These are phyloP conservation scores for Sarocladium kiliense DNA, from an alignment of 2,329 filamentous ascomycete species.

Conservation along the genomic window DNA sequence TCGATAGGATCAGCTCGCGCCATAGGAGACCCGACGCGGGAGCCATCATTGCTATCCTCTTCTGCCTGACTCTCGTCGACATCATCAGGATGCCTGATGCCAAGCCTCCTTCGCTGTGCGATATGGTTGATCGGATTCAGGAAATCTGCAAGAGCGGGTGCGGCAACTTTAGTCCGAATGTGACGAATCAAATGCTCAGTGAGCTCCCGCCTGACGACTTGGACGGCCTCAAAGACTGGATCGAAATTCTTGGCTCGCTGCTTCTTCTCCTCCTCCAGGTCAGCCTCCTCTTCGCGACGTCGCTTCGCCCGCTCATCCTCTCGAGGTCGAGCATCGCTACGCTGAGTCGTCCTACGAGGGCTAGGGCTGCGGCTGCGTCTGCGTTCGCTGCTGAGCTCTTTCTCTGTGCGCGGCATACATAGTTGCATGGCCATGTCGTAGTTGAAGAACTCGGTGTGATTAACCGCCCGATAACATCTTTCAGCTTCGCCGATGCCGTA, in stretches of 20 bases:
- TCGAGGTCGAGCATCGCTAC: slow-evolving; percentile 21
- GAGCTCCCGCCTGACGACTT: slow-evolving; percentile 74
- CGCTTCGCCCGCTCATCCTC: slow-evolving; percentile 53
- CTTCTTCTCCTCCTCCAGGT: slow-evolving; percentile 85
- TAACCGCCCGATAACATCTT: slow-evolving; percentile 71
- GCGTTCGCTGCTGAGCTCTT: slow-evolving; percentile 17
- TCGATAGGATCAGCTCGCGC: slow-evolving; percentile 58
- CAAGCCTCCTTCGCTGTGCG: slow-evolving; percentile 73
- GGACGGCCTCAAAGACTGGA: slow-evolving; percentile 78
- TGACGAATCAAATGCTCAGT: slow-evolving; percentile 83
- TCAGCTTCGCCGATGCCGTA: slow-evolving; percentile 75
- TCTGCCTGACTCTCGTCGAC: slow-evolving; percentile 45
- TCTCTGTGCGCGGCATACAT: slow-evolving; percentile 30
- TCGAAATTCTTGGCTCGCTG: slow-evolving; percentile 84
- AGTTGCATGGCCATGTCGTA: slow-evolving; percentile 90
- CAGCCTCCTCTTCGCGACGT: slow-evolving; percentile 70
- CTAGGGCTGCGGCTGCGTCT: slow-evolving; percentile 29
- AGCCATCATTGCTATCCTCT: slow-evolving; percentile 53
- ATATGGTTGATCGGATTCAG: slow-evolving; percentile 77
- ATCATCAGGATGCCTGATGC: slow-evolving; percentile 66
- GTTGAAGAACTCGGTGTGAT: slow-evolving; percentile 82
- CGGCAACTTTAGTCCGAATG: slow-evolving; percentile 81
- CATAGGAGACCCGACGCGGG: slow-evolving; percentile 60
- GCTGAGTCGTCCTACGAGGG: background rate
- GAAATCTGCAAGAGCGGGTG: slow-evolving; percentile 72